A percentile compares a stretch with the other conserved stretches of the same genome.
Conservation (phyloP, 2,329 filamentous ascomycete species). For the Endoconidiophora laricicola region DNA sequence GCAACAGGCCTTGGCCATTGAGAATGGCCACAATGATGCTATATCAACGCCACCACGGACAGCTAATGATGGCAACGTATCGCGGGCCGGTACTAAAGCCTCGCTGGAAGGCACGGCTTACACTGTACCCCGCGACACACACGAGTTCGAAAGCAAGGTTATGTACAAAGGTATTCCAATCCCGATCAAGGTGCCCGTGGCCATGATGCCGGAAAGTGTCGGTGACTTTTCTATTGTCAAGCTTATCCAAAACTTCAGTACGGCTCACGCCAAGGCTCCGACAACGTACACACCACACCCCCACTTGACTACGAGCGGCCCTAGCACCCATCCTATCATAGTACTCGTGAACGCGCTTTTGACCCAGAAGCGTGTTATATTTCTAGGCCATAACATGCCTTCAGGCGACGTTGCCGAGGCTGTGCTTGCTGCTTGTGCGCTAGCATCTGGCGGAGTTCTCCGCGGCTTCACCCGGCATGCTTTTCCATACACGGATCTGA, state of each 20-base stretch:
- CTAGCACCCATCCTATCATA: conserved; percentile 83
- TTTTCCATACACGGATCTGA: conserved; percentile 94
- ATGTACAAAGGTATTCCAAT: conserved; percentile 94
- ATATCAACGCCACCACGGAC: conserved; percentile 27
- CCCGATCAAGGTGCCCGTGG: conserved; percentile 88
- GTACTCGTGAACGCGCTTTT: conserved; percentile 87
- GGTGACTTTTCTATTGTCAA: conserved; percentile 97
- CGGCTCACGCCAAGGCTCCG: conserved; percentile 62
- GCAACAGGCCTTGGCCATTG: conserved; percentile 7
- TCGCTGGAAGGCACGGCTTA: conserved; percentile 50
- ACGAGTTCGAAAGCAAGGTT: conserved; percentile 92
- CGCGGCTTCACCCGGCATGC: conserved; percentile 90
- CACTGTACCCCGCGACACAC: conserved; percentile 75
- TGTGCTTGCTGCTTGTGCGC: conserved; percentile 88
- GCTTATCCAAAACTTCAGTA: conserved; percentile 85
- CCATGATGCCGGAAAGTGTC: conserved; percentile 85
- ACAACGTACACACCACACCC: conserved; percentile 76
- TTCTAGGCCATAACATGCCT: conserved; percentile 85
- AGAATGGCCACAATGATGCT: conserved; percentile 21
- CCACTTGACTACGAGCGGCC: conserved; percentile 82
- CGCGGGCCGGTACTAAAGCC: conserved; percentile 45
- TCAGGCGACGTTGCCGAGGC: conserved; percentile 94
- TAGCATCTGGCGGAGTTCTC: conserved; percentile 82
- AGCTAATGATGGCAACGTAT: conserved; percentile 15
- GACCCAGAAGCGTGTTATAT: conserved; percentile 92